Percentiles rank a stretch among this genome's conserved stretches.
Conservation (phyloP, 2,329 filamentous ascomycete genomes). For the Aureobasidium sp. region DNA sequence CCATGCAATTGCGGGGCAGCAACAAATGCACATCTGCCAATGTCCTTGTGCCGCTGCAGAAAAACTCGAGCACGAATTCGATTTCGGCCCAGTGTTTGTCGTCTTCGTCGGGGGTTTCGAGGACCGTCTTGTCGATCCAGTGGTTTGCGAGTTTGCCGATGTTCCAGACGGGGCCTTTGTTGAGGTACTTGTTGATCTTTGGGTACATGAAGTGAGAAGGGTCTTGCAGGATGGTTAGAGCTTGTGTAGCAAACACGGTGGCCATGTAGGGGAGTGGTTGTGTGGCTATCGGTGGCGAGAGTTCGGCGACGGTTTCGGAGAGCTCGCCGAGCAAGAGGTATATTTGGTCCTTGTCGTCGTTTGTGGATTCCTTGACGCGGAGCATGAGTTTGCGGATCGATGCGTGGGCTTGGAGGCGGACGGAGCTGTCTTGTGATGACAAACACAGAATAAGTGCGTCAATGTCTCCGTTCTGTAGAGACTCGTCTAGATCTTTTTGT, state of each 20-base stretch:
- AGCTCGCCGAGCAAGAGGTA: constrained; percentile 76
- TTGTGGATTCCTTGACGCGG: constrained; percentile 55
- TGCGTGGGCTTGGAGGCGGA: constrained; percentile 69
- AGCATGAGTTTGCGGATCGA: constrained; percentile 58
- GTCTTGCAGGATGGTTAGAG: constrained; percentile 62
- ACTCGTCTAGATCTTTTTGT: constrained; percentile 68
- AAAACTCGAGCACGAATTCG: constrained; percentile 65
- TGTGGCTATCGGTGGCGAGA: constrained; percentile 30
- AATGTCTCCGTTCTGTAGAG: constrained; percentile 70
- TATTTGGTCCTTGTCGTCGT: constrained; percentile 69
- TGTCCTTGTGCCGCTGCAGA: constrained; percentile 60
- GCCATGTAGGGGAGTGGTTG: constrained; percentile 60
- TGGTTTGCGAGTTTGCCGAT: constrained; percentile 48
- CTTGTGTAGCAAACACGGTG: constrained; percentile 66
- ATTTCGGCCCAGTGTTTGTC: constrained; percentile 67
- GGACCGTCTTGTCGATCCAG: constrained; percentile 62
- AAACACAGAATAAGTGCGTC: constrained; percentile 66
- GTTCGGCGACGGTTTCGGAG: constrained; percentile 61
- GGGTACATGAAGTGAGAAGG: constrained; percentile 78
- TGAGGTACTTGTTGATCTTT: constrained; percentile 80
- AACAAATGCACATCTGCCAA: constrained; percentile 54
- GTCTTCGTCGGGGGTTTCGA: constrained; percentile 66
- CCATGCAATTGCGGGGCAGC: constrained; percentile 59
- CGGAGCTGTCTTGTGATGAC: constrained; percentile 64
- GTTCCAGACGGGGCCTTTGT: constrained; percentile 69